phyloP scores from a whole-genome alignment of 2,329 filamentous ascomycete genomes.

The Chaetomium sp. region DNA sequence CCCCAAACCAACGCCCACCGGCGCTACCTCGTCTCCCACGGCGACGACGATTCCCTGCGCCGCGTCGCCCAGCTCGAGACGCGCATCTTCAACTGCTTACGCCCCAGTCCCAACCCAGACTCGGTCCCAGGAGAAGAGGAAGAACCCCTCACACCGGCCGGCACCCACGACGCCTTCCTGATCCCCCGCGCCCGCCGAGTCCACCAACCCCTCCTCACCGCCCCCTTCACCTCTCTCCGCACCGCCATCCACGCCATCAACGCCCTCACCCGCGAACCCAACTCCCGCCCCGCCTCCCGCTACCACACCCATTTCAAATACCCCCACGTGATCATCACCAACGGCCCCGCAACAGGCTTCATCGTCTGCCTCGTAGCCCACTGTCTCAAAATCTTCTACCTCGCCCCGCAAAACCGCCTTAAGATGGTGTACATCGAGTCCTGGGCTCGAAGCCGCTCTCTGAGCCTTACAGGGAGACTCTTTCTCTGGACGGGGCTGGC shows the following conservation, averaged over 20 bases:
- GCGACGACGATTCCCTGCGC: slow-evolving; percentile 64
- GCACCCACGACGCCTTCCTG: slow-evolving; percentile 56
- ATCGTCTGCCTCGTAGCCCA: slow-evolving; percentile 55
- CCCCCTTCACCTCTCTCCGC: slow-evolving; percentile 62
- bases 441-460: slow-evolving; percentile 74
- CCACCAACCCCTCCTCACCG: slow-evolving; percentile 71
- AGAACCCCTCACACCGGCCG: too few species aligned
- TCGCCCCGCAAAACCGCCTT: slow-evolving; percentile 50
- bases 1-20: slow-evolving; percentile 53
- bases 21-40: slow-evolving; percentile 74
- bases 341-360: slow-evolving; percentile 83
- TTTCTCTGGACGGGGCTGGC: slow-evolving; percentile 58
- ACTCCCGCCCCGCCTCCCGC: slow-evolving; percentile 12
- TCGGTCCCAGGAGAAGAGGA: too few species aligned
- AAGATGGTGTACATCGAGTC: slow-evolving; percentile 83
- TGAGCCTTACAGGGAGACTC: slow-evolving; percentile 80
- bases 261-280: slow-evolving; percentile 28
- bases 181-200: slow-evolving; percentile 74
- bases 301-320: slow-evolving; percentile 32
- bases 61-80: slow-evolving; percentile 60
- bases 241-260: slow-evolving; percentile 40
- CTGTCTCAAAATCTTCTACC: slow-evolving; percentile 39
- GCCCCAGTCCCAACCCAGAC: slow-evolving; percentile 23
- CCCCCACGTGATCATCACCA: slow-evolving; percentile 74
- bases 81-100: slow-evolving; percentile 31